Percentiles rank a stretch among this genome's conserved stretches.
These are phyloP conservation scores for Stemphylium vesicarium DNA, from an alignment of 2,329 filamentous ascomycete species.

Conservation along the genomic window DNA sequence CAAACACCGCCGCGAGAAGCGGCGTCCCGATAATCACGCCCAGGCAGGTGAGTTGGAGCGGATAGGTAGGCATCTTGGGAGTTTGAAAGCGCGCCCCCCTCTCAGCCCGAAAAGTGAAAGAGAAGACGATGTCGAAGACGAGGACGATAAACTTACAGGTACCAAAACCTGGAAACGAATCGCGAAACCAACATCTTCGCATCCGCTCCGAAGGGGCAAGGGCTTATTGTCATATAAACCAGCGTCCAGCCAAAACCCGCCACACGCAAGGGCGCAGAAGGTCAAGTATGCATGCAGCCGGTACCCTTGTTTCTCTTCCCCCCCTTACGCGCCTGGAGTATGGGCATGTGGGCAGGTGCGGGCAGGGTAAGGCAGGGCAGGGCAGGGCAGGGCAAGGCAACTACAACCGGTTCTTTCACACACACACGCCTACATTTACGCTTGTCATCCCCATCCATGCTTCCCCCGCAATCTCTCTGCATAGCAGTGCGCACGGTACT, in stretches of 20 bases:
- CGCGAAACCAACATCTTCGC: slow-evolving; percentile 38
- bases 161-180: slow-evolving; percentile 25
- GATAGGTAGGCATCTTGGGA: slow-evolving; percentile 46
- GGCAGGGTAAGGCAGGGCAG: slow-evolving; percentile 3
- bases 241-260: too few species aligned
- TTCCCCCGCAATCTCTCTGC: slow-evolving; percentile 23
- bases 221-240: slow-evolving; percentile 36
- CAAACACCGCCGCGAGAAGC: slow-evolving; percentile 42
- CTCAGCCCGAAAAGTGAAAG: too few species aligned
- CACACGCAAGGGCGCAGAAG: too few species aligned
- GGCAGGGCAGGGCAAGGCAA: slow-evolving; percentile 5
- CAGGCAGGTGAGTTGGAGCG: slow-evolving; percentile 47
- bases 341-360: slow-evolving; percentile 8
- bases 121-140: too few species aligned
- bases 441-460: too few species aligned
- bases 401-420: too few species aligned
- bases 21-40: slow-evolving; percentile 47
- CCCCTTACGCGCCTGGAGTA: slow-evolving; percentile 3
- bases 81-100: too few species aligned
- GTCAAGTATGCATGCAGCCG: too few species aligned
- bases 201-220: slow-evolving; percentile 23
- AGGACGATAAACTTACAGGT: background rate
- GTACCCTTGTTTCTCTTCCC: slow-evolving; percentile 22
- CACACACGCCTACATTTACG: background rate
- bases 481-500: slow-evolving; percentile 4